Base-by-base conservation (phyloP, 2,329 filamentous ascomycete species). In the Fusarium concolor region DNA sequence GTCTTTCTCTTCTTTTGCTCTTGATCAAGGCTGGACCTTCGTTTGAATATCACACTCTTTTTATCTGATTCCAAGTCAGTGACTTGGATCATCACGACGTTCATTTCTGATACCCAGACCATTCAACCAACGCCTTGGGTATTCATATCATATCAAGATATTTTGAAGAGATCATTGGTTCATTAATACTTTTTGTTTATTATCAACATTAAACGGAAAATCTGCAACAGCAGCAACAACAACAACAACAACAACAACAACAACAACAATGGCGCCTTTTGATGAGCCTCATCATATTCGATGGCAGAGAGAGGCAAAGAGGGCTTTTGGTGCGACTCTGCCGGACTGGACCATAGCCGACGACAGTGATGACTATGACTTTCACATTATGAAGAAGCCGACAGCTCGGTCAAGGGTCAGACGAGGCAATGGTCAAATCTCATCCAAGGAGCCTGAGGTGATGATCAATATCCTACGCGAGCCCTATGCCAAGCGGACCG, bases 301-400 rank as follows among this genome's bases (percentile, higher is more conserved):
- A 44, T 73, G 70, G 70, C 62, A 71, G 31, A 55, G 50, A 38
- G 57, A 69, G 50, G 61, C 57, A 35, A 67, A 64, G 53, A 65
- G 61, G 31, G 62, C 52, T 42, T 60, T 68, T 37, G 57, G 60
- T 18, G 59, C 58, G 43, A 49, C 50, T 35, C 50, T 73, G 10
- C 73, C 72, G 3, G 55, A 63, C 10, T 77, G 75, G 75, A 77
- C 75, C 15, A 65, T 64, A 22, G 74, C 59, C n/a, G 75, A 77
- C 39, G 71, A 72, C 24, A 62, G 45, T 44, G 67, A 73, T 26
- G 54, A 71, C 39, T 59, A 73, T 62, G 67, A 71, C 18, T 62
- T 65, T 46, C 55, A 58, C 31, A 59, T 59, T 28, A 63, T 62
- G 56, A 72, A 46, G 39, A 73, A 45, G 18, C 68, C 55, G 17